These are phyloP conservation scores for Scheffersomyces ergatensis DNA, from an alignment of 805 yeast genomes.

Conservation along the genomic window DNA sequence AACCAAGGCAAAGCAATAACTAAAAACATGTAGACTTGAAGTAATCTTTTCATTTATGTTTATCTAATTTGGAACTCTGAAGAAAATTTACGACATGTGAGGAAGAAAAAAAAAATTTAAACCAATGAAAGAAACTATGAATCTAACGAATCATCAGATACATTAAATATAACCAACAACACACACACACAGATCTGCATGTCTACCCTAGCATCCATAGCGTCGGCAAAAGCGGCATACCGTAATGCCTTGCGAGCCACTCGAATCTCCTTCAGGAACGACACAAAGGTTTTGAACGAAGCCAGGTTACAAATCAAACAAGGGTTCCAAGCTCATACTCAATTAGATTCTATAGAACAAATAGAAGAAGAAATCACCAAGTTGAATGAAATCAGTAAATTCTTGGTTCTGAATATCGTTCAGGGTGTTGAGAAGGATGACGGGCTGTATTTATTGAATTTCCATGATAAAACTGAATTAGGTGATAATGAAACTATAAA, in stretches of 20 bases:
- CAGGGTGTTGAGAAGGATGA: conserved; percentile 58
- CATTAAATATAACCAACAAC: too few relatives aligned
- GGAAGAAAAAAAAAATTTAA: too few relatives aligned
- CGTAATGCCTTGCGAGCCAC: conserved; percentile 69
- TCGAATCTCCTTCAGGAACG: conserved; percentile 54
- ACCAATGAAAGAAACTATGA: too few relatives aligned
- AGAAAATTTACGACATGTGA: too few relatives aligned
- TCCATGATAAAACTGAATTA: conserved; percentile 79
- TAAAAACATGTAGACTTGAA: too few relatives aligned
- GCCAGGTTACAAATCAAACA: conserved; percentile 59
- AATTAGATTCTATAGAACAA: conserved; percentile 15
- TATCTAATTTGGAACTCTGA: too few relatives aligned
- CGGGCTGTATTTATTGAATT: conserved; percentile 55
- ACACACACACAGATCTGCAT: too few relatives aligned
- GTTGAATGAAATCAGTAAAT: conserved; percentile 67
- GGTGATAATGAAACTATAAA: conserved; percentile 87
- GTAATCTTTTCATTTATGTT: too few relatives aligned
- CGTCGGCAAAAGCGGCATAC: conserved; percentile 50
- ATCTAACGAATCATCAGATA: too few relatives aligned
- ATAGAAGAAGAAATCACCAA: conserved; percentile 44
- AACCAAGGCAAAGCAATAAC: too few relatives aligned
- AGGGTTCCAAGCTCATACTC: conserved; percentile 42
- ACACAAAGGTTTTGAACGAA: conserved; percentile 47
- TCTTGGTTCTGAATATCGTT: conserved; percentile 75
- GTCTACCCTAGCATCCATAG: not conserved